Percentiles rank a stretch among this genome's conserved stretches.
phyloP scores from a whole-genome alignment of 164 flowering plant species.

The Tetracentron sinense region DNA sequence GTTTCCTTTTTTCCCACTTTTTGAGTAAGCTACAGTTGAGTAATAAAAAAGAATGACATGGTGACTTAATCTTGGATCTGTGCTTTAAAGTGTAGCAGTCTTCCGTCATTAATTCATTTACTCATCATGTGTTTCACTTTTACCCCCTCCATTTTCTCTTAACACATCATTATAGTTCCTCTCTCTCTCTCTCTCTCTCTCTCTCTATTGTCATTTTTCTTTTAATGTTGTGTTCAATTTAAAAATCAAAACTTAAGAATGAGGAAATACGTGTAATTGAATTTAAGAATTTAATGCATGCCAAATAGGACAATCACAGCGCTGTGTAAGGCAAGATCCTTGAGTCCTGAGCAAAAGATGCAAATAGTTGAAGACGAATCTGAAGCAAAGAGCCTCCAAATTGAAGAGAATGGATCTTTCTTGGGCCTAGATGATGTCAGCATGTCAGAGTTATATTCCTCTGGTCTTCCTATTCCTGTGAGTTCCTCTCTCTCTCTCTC shows the following conservation, averaged over 20 bases:
- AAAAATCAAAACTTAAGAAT: no score
- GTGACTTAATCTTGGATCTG: not conserved
- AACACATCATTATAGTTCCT: no score
- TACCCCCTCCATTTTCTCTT: not conserved
- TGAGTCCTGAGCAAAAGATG: slow-evolving; percentile 95
- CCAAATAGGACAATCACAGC: slow-evolving; percentile 88
- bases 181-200: not conserved
- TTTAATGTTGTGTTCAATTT: no score
- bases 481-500: slow-evolving; percentile 37
- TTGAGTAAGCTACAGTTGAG: no score
- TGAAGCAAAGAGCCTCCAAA: slow-evolving; percentile 52
- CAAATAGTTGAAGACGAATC: slow-evolving; percentile 77
- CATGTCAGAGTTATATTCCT: slow-evolving; percentile 72
- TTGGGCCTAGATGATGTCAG: slow-evolving; percentile 69
- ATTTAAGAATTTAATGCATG: not conserved
- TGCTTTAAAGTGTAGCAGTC: no score
- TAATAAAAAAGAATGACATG: no score
- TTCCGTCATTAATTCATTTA: not conserved
- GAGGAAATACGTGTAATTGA: not conserved
- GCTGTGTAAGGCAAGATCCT: slow-evolving; percentile 80
- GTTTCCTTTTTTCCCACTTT: no score
- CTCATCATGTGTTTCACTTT: no score
- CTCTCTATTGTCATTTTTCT: no score
- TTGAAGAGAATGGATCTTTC: slow-evolving; percentile 81
- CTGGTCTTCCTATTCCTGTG: slow-evolving; percentile 62